Base-by-base conservation (phyloP, 805 yeast species). In the Pichia pseudocactophila region DNA sequence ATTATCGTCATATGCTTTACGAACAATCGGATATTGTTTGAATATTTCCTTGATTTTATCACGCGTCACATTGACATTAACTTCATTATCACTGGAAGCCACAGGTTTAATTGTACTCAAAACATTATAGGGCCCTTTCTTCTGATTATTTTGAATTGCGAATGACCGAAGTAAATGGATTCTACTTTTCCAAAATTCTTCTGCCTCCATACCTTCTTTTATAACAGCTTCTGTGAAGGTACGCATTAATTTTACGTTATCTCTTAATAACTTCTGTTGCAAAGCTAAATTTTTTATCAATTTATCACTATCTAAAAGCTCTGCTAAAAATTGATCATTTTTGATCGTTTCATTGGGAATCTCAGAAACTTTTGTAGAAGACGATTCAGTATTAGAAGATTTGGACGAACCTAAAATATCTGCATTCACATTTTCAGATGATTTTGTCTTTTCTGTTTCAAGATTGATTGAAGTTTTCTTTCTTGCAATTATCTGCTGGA, bases 61-160 rank as follows among this genome's bases (percentile, higher is more conserved):
- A 42, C 96, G 69, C 0, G 98, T 85, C 28, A 92, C 83, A 42
- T 88, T 82, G 38, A 92, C 95, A 60, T 88, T 89, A 44, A 90
- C 95, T 58, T 87, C 86, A 62, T 90, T 90, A 56, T 90, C 97
- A 42, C 86, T 76, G 0, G 94, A 80, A 0, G 96, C 95, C 7
- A 87, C 90, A 0, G 97, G 96, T 55, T 84, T 86, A 49, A 92
- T 90, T 0, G 97, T 87, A 35, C 95, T 82, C 41, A 92, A 65
- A 0, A 92, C 97, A 56, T 92, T 92, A 59, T 89, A 92, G 0
- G 96, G 92, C 0, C 98, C 98, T 39, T 82, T 70, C 50, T 84
- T 83, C 57, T 92, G 98, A 17, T 87, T 75, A 15, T 77, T 74
- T 8, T 90, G 76, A 49, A 92, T 72, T 0, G 97, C 96, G 64